Evolutionary conservation across 345 rosid species (phyloP), one percentile per base, ranked within the genome.

Genomic region (Toxicodendron radicans): DNA sequence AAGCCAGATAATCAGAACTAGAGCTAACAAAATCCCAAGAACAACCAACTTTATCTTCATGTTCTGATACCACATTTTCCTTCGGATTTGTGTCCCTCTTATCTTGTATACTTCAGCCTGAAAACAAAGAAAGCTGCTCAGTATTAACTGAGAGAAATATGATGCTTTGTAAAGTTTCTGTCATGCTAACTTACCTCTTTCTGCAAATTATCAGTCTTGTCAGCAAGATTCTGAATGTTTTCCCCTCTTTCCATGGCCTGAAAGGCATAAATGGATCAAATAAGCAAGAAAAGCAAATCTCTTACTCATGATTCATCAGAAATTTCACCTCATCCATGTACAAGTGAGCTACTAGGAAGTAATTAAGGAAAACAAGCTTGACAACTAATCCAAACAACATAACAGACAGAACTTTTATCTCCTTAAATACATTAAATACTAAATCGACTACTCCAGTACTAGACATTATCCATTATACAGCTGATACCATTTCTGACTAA

Each of bases 11-110:
- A 92, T 68, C 65, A 95, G 89, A 74, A 91, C 83, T 48, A 93
- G 90, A 73, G 90, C 79, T 66, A 93, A 59, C 53, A 95, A 78
- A 81, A 95, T 91, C 66, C 96, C 99, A 0, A 92, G 80, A 53
- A 93, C 97, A 35, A 89, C 90, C 80, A 95, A 77, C 82, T 95
- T 95, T 57, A 95, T 91, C 88, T 95, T 95, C 98, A 93, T 93
- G 92, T 91, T 93, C 73, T 95, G 98, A 69, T 91, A 92, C 99
- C 99, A 95, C 93, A 95, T 81, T 75, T 89, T 95, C 65, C 89
- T 76, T 45, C 92, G 82, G 58, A 95, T 81, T 66, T 89, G 91
- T n/a, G 91, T 86, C 33, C 96, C 97, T 41, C 83, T 88, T 78
- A 79, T 84, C 79, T 77, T 88, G 83, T 89, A 95, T 35, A 73